phyloP scores from a whole-genome alignment of 225 moss, liverwort and hornwort genomes.

The Marchantia paleacea region DNA sequence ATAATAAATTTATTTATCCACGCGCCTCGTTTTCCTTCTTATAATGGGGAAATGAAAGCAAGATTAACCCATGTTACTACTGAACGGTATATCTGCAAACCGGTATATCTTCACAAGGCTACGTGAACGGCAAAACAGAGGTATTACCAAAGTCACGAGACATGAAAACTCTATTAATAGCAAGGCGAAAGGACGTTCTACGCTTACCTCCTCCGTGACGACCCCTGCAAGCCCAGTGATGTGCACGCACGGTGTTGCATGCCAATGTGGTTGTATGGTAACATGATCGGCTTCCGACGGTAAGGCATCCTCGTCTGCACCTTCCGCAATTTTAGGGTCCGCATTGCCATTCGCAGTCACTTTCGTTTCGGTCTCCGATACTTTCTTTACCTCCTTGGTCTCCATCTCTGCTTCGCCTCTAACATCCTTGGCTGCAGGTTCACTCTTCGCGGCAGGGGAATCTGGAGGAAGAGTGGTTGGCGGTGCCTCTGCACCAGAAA shows the following conservation, averaged over 20 bases:
- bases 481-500: neutral
- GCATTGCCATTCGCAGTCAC: constrained; percentile 31
- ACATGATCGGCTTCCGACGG: constrained; percentile 38
- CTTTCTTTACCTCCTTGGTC: constrained; percentile 5
- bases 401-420: constrained; percentile 20
- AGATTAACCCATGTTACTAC: too few relatives aligned
- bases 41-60: too few relatives aligned
- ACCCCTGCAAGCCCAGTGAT: constrained; percentile 49
- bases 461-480: neutral
- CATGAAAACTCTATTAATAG: neutral
- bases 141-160: too few relatives aligned
- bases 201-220: constrained; percentile 42
- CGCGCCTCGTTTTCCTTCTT: too few relatives aligned
- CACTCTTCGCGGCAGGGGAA: neutral
- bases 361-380: constrained; percentile 7
- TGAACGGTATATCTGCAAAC: too few relatives aligned
- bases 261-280: constrained; percentile 39
- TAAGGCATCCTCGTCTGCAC: constrained; percentile 21
- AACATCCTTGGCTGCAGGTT: constrained; percentile 12
- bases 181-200: neutral
- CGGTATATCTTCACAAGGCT: too few relatives aligned
- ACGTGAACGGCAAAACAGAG: too few relatives aligned
- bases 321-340: constrained; percentile 19
- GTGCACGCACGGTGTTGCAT: constrained; percentile 45
- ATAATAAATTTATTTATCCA: too few relatives aligned